A percentile compares a stretch with the other conserved stretches of the same genome.
These are phyloP conservation scores for Rostrohypoxylon terebratum DNA, from an alignment of 495 filamentous ascomycete species.

Conservation along the genomic window DNA sequence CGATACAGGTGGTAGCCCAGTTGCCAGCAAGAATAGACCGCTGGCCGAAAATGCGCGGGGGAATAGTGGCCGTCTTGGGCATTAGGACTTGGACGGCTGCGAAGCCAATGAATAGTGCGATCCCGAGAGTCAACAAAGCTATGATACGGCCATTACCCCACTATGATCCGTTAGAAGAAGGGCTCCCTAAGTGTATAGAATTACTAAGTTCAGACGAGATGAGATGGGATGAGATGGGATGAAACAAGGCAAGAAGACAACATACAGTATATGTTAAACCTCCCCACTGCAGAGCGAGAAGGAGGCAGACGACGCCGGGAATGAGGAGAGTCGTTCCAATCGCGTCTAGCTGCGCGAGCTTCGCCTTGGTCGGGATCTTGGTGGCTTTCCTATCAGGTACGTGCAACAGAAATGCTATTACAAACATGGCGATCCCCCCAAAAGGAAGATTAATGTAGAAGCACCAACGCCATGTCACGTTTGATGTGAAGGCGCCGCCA, in stretches of 20 bases:
- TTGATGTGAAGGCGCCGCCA: constrained; percentile 67
- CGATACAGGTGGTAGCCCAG: constrained; percentile 63
- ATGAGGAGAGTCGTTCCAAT: constrained; percentile 71
- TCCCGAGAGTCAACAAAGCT: constrained; percentile 70
- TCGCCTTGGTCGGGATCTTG: constrained; percentile 55
- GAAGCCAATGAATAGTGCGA: constrained; percentile 69
- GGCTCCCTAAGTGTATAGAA: not conserved
- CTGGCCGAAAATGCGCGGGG: constrained; percentile 73
- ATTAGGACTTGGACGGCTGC: constrained; percentile 68
- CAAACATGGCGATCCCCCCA: constrained; percentile 70
- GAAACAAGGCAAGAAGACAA: too few species aligned
- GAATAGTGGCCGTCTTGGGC: constrained; percentile 75
- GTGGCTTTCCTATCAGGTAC: constrained; percentile 54
- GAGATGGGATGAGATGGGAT: too few species aligned
- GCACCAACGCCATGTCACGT: constrained; percentile 79
- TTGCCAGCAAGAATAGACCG: constrained; percentile 68
- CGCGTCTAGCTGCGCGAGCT: constrained; percentile 71
- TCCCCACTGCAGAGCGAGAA: constrained; percentile 85
- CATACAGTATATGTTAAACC: constrained; percentile 67
- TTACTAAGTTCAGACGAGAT: not conserved
- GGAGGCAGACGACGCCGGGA: constrained; percentile 73
- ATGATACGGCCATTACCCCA: constrained; percentile 73
- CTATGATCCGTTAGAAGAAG: constrained; percentile 22
- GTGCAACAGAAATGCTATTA: constrained; percentile 68
- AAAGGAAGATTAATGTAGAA: constrained; percentile 81